Percentiles rank a stretch among this genome's conserved stretches.
Conservation (phyloP, 108 stramenopile species). For the Hondaea fermentalgiana region DNA sequence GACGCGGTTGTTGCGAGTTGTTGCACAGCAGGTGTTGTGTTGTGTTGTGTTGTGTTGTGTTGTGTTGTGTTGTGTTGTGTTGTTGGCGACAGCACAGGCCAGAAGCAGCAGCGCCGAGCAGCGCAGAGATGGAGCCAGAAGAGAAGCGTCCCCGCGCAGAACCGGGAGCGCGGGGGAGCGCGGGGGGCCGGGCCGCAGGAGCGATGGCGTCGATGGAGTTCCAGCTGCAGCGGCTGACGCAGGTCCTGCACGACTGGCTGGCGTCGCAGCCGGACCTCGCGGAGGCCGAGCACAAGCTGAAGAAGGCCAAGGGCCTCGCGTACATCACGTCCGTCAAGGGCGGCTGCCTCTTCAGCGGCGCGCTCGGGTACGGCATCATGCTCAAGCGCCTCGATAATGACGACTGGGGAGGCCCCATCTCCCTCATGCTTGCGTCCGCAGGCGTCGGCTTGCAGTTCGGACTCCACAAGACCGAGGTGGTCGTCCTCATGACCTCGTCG, state of each 20-base stretch:
- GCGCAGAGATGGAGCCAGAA: background rate
- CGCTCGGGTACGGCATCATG: background rate
- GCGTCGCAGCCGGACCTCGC: background rate
- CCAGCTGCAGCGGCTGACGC: background rate
- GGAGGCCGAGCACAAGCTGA: background rate
- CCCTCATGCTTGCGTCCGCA: background rate
- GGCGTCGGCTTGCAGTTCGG: background rate
- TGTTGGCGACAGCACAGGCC: no score
- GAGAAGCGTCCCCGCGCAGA: background rate
- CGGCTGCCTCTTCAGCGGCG: background rate
- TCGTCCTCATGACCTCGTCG: background rate
- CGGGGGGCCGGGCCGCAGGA: background rate
- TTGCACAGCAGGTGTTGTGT: no score
- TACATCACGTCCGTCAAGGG: background rate
- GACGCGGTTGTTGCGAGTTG: no score
- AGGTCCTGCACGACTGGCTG: background rate
- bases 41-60: no score
- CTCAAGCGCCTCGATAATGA: background rate
- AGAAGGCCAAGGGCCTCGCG: background rate
- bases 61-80: no score
- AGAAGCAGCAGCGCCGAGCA: no score
- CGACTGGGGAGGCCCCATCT: constrained; percentile 12
- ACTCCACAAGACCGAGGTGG: background rate
- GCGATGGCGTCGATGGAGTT: background rate
- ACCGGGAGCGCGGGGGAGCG: background rate